Evolutionary conservation across 768 basidiomycete species (phyloP), one percentile per base, ranked within the genome.

Genomic region (Xerocomus potaroensis): DNA sequence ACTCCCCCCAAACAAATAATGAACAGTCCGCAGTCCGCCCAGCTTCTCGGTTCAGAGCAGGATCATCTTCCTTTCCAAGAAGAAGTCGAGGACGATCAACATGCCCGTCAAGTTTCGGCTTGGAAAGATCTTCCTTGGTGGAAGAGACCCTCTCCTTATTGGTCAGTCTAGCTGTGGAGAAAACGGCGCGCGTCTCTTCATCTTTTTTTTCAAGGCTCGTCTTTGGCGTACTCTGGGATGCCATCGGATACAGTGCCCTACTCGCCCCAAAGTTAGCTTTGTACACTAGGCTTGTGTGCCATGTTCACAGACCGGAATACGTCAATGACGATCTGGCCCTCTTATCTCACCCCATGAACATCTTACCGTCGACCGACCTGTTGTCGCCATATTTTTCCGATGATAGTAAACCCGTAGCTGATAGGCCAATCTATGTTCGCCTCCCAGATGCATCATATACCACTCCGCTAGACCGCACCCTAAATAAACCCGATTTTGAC

Each of bases 221-320:
- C 12, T 60, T 66, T 12, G 58, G 72, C 6, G 60, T 79, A 21
- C 80, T 83, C 11, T 62, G 89, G 41, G 66, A 74, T 11, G 70
- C 81, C 2, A 71, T 81, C 8, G 81, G 78, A 3, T 72, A 67
- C 59, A 64, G 79, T 4, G 71, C 80, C 3, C 78, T 81, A 0
- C 56, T 83, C 8, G 88, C 87, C 0, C 85, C 89, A 8, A 77
- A 78, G 38, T 74, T 91, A 38, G 83, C 88, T 60, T 69, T 91
- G 35, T 87, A 81, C 64, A 87, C 84, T n/a, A 61, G 73, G 19
- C 78, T 91, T 10, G 85, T 73, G 16, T 92, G 90, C 61, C 74
- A 72, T 16, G 73, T 74, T 12, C 77, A 80, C 58, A 82, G 72
- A 53, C 84, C 85, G 4, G 71, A 81, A 72, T 60, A 76, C 73